Conservation (phyloP, 2,329 filamentous ascomycete species). For the Aspergillus texensis region DNA sequence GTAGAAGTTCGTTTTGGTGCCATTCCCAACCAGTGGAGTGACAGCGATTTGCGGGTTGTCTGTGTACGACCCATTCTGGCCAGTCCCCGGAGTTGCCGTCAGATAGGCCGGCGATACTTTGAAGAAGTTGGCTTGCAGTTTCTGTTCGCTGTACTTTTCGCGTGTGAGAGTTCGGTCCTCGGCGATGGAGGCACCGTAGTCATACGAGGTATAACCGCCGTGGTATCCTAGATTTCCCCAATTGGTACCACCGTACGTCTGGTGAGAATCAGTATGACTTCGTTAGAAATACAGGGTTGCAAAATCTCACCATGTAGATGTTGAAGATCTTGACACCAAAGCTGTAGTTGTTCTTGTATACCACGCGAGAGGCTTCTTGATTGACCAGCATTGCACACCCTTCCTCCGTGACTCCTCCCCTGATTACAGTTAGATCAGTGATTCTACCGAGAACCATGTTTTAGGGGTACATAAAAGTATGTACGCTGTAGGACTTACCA, state of each 20-base stretch:
- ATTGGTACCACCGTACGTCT: constrained; percentile 74
- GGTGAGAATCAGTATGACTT: constrained; percentile 27
- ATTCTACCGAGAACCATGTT: background rate
- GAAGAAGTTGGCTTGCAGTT: constrained; percentile 74
- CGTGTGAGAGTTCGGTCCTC: constrained; percentile 69
- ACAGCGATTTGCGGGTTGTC: background rate
- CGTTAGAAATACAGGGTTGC: no score
- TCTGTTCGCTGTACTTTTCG: constrained; percentile 77
- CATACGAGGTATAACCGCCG: constrained; percentile 63
- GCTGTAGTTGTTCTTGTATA: constrained; percentile 73
- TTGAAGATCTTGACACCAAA: constrained; percentile 69
- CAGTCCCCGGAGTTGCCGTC: constrained; percentile 54
- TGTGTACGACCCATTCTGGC: constrained; percentile 6
- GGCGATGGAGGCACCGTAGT: constrained; percentile 63
- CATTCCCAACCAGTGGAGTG: background rate
- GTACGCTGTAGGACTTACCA: background rate
- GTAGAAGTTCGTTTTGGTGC: constrained; percentile 3
- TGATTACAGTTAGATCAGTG: background rate
- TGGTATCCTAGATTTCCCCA: constrained; percentile 76
- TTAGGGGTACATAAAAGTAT: background rate
- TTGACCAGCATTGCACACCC: background rate
- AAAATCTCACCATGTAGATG: constrained; percentile 64
- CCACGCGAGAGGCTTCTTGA: constrained; percentile 52
- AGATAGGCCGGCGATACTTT: constrained; percentile 71
- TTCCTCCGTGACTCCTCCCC: constrained; percentile 6